These are phyloP conservation scores for Auricularia auricula-judae DNA, from an alignment of 768 basidiomycete genomes.

Conservation along the genomic window DNA sequence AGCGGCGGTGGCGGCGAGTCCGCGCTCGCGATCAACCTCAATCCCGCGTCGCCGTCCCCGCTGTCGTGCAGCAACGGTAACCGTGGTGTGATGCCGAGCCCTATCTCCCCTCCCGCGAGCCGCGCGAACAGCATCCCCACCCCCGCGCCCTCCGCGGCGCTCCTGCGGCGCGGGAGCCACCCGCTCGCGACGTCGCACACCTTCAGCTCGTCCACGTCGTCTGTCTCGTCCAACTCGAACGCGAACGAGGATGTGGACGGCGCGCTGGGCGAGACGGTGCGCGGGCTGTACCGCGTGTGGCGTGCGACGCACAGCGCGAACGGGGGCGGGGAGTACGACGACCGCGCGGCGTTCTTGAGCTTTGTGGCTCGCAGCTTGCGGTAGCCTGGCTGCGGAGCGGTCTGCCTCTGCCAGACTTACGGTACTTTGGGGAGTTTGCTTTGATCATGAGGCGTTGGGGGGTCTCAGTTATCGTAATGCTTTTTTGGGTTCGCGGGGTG, in stretches of 20 bases:
- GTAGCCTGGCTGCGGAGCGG: too few relatives aligned
- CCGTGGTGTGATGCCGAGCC: background rate
- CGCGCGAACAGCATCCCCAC: background rate
- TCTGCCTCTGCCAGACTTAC: too few relatives aligned
- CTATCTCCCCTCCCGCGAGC: background rate
- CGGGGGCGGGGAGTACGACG: background rate
- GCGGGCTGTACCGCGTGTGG: background rate
- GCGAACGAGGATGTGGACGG: background rate
- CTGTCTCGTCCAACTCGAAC: background rate
- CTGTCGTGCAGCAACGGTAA: background rate
- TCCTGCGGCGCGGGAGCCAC: background rate
- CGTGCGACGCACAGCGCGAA: background rate
- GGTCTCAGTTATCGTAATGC: too few relatives aligned
- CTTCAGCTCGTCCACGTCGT: background rate
- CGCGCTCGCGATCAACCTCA: slow-evolving; percentile 1
- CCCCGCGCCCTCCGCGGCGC: background rate
- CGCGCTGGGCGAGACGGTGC: background rate
- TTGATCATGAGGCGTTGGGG: too few relatives aligned
- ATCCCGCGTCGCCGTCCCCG: background rate
- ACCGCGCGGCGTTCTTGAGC: background rate
- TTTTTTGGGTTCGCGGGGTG: too few relatives aligned
- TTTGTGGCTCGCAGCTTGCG: background rate
- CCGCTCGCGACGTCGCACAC: background rate
- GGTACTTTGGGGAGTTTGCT: too few relatives aligned
- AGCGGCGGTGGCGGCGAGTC: background rate